A percentile compares a stretch with the other conserved stretches of the same genome.
These are phyloP conservation scores for Lactifluus rugatus DNA, from an alignment of 768 basidiomycete species.

Conservation along the genomic window DNA sequence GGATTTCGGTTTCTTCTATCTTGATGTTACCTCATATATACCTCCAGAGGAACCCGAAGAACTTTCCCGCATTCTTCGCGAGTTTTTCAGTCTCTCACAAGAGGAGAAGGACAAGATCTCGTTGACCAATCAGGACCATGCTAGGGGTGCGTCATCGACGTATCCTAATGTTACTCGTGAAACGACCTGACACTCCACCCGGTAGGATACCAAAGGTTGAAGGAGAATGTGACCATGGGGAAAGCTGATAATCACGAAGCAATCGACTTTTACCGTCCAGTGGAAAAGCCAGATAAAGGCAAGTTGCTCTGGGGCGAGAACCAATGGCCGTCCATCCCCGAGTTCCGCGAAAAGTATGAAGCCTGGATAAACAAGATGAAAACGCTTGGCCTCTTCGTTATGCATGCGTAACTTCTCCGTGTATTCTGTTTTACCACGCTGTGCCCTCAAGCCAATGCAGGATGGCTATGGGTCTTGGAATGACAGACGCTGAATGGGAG, in stretches of 20 bases:
- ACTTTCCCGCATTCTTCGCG: conserved; percentile 50
- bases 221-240: conserved; percentile 81
- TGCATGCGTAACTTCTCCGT: conserved; percentile 55
- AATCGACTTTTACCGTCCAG: conserved; percentile 72
- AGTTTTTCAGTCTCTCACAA: conserved; percentile 66
- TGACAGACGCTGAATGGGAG: conserved; percentile 60
- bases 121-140: conserved; percentile 57
- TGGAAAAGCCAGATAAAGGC: conserved; percentile 56
- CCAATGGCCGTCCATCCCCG: conserved; percentile 64
- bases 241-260: conserved; percentile 81
- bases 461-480: conserved; percentile 73
- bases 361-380: conserved; percentile 84
- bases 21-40: conserved; percentile 56
- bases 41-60: conserved; percentile 52
- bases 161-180: background rate
- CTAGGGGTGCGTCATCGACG: conserved; percentile 50
- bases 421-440: background rate
- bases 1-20: conserved; percentile 84
- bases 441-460: conserved; percentile 29
- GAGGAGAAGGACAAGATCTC: conserved; percentile 54
- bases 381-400: conserved; percentile 63
- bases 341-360: conserved; percentile 57
- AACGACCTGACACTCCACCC: background rate
- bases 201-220: conserved; percentile 68
- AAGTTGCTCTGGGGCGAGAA: conserved; percentile 77